Evolutionary conservation across 805 yeast species (phyloP).

Genomic region (Saturnispora galanensis): DNA sequence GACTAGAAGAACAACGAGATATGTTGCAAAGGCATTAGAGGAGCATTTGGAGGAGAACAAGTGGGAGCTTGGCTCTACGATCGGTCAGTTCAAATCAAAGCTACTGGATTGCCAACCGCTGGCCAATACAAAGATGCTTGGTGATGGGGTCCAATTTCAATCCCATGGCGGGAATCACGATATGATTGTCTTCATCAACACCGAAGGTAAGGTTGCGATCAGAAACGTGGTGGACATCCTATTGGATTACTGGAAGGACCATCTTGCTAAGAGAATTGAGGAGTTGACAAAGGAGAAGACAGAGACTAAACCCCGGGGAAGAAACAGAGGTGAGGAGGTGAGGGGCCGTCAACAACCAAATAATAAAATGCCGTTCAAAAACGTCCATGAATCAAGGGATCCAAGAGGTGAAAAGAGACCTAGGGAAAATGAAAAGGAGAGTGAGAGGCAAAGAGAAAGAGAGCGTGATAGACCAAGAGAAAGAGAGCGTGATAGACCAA

Average conservation of each 20-base stretch:
- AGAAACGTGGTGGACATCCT: slow-evolving; percentile 4
- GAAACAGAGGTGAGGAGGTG: neutral
- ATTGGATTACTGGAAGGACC: slow-evolving; percentile 6
- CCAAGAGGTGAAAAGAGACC: too few species aligned
- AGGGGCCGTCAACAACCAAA: neutral
- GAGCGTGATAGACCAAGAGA: neutral
- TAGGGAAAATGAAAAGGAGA: too few species aligned
- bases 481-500: neutral
- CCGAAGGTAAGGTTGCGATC: slow-evolving; percentile 6
- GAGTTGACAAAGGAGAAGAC: neutral
- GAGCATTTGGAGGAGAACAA: slow-evolving; percentile 2
- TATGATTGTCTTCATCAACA: slow-evolving; percentile 3
- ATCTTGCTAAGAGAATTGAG: neutral
- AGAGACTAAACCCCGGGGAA: neutral
- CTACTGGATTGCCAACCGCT: neutral
- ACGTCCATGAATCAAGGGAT: too few species aligned
- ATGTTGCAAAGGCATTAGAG: neutral
- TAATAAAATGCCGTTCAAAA: neutral
- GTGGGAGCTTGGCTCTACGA: neutral
- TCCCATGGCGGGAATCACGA: slow-evolving; percentile 1
- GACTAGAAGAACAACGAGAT: neutral
- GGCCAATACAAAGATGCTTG: neutral
- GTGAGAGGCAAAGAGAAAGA: neutral
- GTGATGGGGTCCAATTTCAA: slow-evolving; percentile 8
- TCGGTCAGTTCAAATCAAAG: slow-evolving; percentile 1